Conservation (phyloP, 257 asterid species). For the Petunia axillaris region DNA sequence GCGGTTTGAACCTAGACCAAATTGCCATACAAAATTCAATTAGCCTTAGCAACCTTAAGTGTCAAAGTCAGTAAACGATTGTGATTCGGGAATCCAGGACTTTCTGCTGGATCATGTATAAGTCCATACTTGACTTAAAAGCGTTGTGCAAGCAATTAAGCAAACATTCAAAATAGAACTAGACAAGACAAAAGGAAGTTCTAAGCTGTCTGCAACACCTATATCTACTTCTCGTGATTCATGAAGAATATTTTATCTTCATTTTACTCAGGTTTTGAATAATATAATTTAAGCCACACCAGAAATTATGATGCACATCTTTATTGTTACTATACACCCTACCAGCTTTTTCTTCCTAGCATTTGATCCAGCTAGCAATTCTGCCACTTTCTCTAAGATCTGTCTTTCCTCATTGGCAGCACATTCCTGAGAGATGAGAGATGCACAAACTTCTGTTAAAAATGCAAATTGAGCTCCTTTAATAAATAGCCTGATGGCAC, state of each 20-base stretch:
- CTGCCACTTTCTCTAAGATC: constrained; percentile 89
- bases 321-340: constrained; percentile 13
- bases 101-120: constrained; percentile 8
- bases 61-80: neutral
- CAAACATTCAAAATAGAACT: constrained; percentile 6
- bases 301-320: neutral
- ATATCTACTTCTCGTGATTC: neutral
- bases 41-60: neutral
- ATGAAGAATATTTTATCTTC: neutral
- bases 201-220: constrained; percentile 19
- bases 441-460: neutral
- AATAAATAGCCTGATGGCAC: neutral
- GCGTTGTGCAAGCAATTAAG: neutral
- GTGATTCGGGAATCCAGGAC: neutral
- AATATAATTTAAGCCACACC: neutral
- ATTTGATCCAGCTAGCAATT: constrained; percentile 87
- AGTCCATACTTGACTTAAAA: neutral
- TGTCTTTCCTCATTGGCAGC: constrained; percentile 91
- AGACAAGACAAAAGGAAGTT: neutral
- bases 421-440: constrained; percentile 62
- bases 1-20: constrained; percentile 72
- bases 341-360: constrained; percentile 92
- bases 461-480: neutral
- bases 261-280: neutral
- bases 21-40: neutral